Percentiles rank a stretch among this genome's conserved stretches.
These are phyloP conservation scores for Aureobasidium sp. DNA, from an alignment of 2,329 filamentous ascomycete species.

Conservation along the genomic window DNA sequence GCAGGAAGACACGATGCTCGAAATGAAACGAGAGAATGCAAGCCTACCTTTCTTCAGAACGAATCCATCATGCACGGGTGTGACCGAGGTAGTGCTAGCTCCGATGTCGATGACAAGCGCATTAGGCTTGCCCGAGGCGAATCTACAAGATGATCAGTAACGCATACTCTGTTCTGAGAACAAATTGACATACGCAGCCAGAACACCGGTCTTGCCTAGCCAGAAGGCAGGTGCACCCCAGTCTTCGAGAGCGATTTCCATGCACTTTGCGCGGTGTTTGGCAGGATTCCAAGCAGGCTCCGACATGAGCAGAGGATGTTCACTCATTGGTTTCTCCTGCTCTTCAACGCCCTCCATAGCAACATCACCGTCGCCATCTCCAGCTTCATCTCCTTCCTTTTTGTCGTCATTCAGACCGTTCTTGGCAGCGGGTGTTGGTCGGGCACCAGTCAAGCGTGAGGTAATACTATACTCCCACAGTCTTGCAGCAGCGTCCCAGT, in stretches of 20 bases:
- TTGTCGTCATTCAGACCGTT: slow-evolving; percentile 71
- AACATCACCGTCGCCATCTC: slow-evolving; percentile 45
- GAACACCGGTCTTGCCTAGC: slow-evolving; percentile 78
- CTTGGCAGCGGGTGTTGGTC: slow-evolving; percentile 60
- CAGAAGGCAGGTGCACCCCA: slow-evolving; percentile 96
- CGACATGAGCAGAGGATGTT: slow-evolving; percentile 87
- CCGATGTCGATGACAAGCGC: slow-evolving; percentile 90
- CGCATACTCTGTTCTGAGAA: not conserved
- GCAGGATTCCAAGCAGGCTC: slow-evolving; percentile 87
- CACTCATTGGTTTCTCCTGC: slow-evolving; percentile 68
- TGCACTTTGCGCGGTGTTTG: slow-evolving; percentile 86
- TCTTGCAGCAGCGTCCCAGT: slow-evolving; percentile 87
- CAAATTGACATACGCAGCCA: slow-evolving; percentile 57
- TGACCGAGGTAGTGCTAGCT: slow-evolving; percentile 79
- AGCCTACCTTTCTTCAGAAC: slow-evolving; percentile 66
- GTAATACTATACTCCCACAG: slow-evolving; percentile 92
- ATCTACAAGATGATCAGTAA: slow-evolving; percentile 39
- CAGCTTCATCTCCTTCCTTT: slow-evolving; percentile 35
- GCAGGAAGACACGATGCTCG: not conserved
- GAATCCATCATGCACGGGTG: slow-evolving; percentile 89
- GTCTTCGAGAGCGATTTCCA: slow-evolving; percentile 94
- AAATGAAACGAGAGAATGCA: not conserved
- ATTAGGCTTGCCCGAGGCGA: slow-evolving; percentile 86
- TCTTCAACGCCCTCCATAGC: slow-evolving; percentile 57
- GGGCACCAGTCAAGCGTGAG: slow-evolving; percentile 73